Conservation (phyloP, 352 stramenopile genomes). For the Thraustochytrium sp. region DNA sequence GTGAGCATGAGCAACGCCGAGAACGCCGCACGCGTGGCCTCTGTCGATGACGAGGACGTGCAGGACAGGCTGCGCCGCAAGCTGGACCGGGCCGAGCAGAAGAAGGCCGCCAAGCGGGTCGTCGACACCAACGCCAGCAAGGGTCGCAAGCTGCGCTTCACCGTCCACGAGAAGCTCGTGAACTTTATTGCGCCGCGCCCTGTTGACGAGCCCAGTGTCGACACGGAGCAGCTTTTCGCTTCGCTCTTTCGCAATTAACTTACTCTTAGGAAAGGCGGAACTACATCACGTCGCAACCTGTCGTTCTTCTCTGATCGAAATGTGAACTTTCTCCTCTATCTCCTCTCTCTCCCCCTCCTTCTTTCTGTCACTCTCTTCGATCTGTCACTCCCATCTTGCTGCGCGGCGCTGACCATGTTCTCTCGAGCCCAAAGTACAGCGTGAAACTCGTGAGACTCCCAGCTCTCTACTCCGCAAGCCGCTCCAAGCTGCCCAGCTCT, state of each 20-base stretch:
- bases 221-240: constrained; percentile 38
- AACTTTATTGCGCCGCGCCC: constrained; percentile 35
- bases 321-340: no score
- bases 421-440: no score
- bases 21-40: neutral
- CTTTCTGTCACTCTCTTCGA: no score
- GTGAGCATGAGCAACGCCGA: constrained; percentile 14
- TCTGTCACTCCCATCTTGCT: no score
- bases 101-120: neutral
- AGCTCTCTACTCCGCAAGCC: no score
- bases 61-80: constrained; percentile 9
- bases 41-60: constrained; percentile 25
- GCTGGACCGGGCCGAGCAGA: constrained; percentile 23
- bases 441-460: no score
- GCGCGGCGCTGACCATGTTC: no score
- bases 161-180: constrained; percentile 41
- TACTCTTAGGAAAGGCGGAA: neutral
- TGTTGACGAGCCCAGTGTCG: neutral
- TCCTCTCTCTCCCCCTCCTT: no score
- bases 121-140: constrained; percentile 41
- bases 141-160: constrained; percentile 32
- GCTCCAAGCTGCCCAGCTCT: no score
- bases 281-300: no score
- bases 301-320: no score
- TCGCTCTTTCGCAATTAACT: neutral